Conservation (phyloP, 2,329 filamentous ascomycete genomes). For the Bimuria novae-zelandiae region DNA sequence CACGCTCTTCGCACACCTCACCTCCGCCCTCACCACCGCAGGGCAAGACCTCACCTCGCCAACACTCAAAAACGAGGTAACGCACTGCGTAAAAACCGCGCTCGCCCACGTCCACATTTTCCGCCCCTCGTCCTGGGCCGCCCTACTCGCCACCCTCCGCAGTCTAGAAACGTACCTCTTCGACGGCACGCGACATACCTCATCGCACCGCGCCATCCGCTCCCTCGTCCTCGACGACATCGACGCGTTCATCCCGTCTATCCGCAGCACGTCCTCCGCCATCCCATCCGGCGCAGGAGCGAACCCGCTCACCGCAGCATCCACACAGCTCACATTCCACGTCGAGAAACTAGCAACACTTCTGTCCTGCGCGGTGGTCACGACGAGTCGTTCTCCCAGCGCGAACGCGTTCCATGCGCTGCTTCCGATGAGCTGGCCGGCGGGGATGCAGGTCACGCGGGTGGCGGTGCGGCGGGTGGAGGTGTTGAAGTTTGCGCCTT, state of each 20-base stretch:
- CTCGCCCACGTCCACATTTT: slow-evolving; percentile 64
- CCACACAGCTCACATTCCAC: slow-evolving; percentile 17
- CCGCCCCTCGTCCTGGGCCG: slow-evolving; percentile 56
- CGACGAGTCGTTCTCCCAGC: slow-evolving; percentile 20
- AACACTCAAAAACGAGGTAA: slow-evolving; percentile 9
- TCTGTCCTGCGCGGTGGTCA: slow-evolving; percentile 19
- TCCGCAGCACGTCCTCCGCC: slow-evolving; percentile 3
- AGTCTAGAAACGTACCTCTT: slow-evolving; percentile 58
- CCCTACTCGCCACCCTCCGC: slow-evolving; percentile 56
- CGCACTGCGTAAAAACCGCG: slow-evolving; percentile 41
- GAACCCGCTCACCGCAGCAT: slow-evolving; percentile 20
- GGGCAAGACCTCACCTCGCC: not conserved
- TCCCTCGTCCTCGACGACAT: slow-evolving; percentile 60
- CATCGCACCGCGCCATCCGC: slow-evolving; percentile 52
- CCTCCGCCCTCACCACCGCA: not conserved
- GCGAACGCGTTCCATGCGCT: slow-evolving; percentile 17
- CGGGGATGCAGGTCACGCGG: slow-evolving; percentile 29
- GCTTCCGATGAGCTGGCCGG: slow-evolving; percentile 39
- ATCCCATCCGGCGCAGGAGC: not conserved
- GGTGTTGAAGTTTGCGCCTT: slow-evolving; percentile 44
- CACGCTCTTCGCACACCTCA: slow-evolving; percentile 35
- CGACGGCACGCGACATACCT: slow-evolving; percentile 53
- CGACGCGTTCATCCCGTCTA: slow-evolving; percentile 51
- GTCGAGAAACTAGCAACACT: slow-evolving; percentile 14
- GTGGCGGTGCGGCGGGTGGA: slow-evolving; percentile 40